Evolutionary conservation across 1,139 yeast species (phyloP), one percentile per base, ranked within the genome.

Genomic region (Saccharomyces hybrid): DNA sequence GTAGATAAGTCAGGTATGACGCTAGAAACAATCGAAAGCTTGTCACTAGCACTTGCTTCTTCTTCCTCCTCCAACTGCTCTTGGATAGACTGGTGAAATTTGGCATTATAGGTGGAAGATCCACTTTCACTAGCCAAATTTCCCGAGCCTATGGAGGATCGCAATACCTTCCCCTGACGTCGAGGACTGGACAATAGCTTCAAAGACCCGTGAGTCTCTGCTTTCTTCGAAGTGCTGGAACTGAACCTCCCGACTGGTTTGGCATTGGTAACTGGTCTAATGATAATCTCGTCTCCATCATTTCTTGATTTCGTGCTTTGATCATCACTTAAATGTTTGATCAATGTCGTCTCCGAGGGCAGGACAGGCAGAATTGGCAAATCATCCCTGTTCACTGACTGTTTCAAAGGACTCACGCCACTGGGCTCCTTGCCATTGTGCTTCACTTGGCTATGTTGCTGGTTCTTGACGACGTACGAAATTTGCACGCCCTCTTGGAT

Each of bases 401-500:
- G 23, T 16, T 48, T 48, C 27, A 31, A 31, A n/a, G 34, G 25
- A 5, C 14, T 27, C 42, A 8, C 5, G 6, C 31, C 3, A 26
- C 13, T 26, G 32, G 49, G 11, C 9, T 14, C 23, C 13, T 38
- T 38, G 13, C 23, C 9, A 4, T 7, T 20, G 9, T 5, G 23
- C 23, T 4, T 6, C 3, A 9, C 44, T 20, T 4, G 27, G 30
- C 1, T 4, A 16, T 28, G 27, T 52, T 11, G 55, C 20, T 23
- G 48, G 48, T 49, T 44, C 31, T 60, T 56, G 4, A 73, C 75
- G 2, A 76, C 71, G 51, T 72, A 75, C 28, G 73, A 72, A 1
- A 76, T 72, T 7, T 75, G 72, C 32, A 75, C 74, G 6, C 75
- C 79, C 54, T 76, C 75, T 28, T 77, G 79, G 9, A 77, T 72